Base-by-base conservation (phyloP, 2,329 filamentous ascomycete species). In the Plenodomus lindquistii region DNA sequence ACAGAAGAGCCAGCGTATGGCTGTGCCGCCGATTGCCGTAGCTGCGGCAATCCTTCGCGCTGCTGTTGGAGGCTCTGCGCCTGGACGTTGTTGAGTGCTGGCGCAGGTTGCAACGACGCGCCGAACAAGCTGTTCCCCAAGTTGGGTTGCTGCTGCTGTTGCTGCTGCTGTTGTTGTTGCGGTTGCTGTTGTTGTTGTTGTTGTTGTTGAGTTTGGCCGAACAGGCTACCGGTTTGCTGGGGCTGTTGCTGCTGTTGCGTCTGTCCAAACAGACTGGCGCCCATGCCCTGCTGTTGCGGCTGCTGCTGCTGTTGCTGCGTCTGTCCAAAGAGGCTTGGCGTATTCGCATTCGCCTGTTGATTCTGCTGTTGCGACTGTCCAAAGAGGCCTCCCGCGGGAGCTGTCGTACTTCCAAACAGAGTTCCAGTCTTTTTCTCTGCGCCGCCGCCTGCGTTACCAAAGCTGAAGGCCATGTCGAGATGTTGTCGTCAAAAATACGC, bases 71-170 rank as follows among this genome's bases (percentile, higher is more conserved):
- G 57, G 46, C 64, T 66, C 48, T 70, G 69, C 53, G 52, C 59
- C 44, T 70, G 68, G 9, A 50, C 41, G 10, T 54, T 51, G 34
- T 64, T 59, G 20, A 71, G 57, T 7, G 57, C 38, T 18, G 69
- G 69, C 47, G 69, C 62, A 37, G 66, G 66, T 40, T 67, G 61
- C 34, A 70, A 40, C 7, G 56, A 60, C 40, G 62, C 62, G 11
- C 71, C 72, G 50, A 73, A 74, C n/a, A 74, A 56, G 38, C 65
- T 77, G 71, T 65, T 67, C 41, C 50, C 60, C 42, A 76, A 69
- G 36, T 67, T 67, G 35, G 73, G 72, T 39, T 75, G 74, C 27
- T 71, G 68, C 35, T 72, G 69, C 40, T 69, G 69, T 52, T 75
- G 70, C 24, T 61, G 62, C n/a, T 60, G 59, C 22, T 72, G 66